Base-by-base conservation (phyloP, 1,284 basidiomycete species). In the Trametes sp. region DNA sequence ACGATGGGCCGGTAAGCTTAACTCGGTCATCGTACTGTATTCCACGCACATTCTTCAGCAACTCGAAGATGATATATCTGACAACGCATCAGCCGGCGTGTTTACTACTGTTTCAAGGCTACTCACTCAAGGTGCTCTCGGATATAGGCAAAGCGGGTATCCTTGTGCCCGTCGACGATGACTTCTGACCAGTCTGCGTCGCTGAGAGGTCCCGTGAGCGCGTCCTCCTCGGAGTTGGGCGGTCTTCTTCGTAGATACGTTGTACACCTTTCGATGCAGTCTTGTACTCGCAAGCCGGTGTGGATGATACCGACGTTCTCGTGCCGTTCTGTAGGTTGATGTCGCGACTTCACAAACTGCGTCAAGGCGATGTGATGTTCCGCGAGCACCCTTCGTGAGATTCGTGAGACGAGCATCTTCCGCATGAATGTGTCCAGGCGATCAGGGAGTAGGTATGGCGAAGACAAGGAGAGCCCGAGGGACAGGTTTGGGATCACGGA, bases 331-430 rank as follows among this genome's bases (percentile, higher is more conserved):
- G 33, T 74, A 76, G 33, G 63, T 52, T 48, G 61, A 69, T 58
- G 80, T 80, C 24, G 78, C 1, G 48, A 74, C 63, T 81, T 72
- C 28, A 82, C 81, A 41, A 84, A 84, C 60, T 87, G 84, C 5
- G 92, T 90, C 5, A 97, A 81, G 2, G 93, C 91, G 58, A 96
- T 88, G 70, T 97, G 95, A 71, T 97, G 95, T 73, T 96, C 93
- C 1, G 90, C 93, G 31, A 97, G 82, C 29, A 97, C 95, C 44
- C 95, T 86, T 26, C 95, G 84, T 10, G 94, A 95, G 73, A 97
- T 95, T 57, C 95, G 84, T 3, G 94, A 96, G 49, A 94, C 84
- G 10, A 97, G 84, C 95, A 97, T 97, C 28, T 94, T 86, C 24
- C 87, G 86, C 90, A 96, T 94, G 75, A 96, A 95, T 9, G 91